Percentiles rank a stretch among this genome's conserved stretches.
Conservation (phyloP, 1,284 basidiomycete genomes). For the Heimioporus retisporus region DNA sequence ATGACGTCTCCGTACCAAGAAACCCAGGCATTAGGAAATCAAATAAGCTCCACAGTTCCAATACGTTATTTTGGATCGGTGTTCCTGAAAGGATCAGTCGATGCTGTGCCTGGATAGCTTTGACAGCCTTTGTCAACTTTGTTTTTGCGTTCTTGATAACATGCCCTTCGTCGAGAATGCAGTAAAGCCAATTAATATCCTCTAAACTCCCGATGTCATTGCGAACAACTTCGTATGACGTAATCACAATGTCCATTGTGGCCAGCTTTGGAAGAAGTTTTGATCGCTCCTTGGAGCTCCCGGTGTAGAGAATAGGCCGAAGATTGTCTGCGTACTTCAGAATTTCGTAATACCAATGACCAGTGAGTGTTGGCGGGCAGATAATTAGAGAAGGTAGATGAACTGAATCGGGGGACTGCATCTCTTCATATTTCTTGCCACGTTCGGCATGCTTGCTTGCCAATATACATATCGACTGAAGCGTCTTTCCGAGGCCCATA, state of each 20-base stretch:
- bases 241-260: constrained; percentile 91
- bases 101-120: constrained; percentile 92
- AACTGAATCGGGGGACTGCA: constrained; percentile 80
- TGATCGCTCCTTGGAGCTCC: constrained; percentile 89
- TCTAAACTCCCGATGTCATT: constrained; percentile 91
- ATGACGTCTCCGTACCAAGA: constrained; percentile 93
- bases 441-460: constrained; percentile 96
- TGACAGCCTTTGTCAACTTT: constrained; percentile 97
- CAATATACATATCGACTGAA: constrained; percentile 98
- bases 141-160: constrained; percentile 99
- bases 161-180: constrained; percentile 98
- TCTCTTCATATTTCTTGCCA: constrained; percentile 73
- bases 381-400: constrained; percentile 96
- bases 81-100: constrained; percentile 97
- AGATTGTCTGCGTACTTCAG: constrained; percentile 93
- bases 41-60: constrained; percentile 99
- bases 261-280: constrained; percentile 74
- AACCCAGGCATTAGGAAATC: constrained; percentile 99
- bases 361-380: constrained; percentile 97
- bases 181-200: constrained; percentile 92
- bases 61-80: constrained; percentile 99
- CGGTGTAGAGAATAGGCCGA: constrained; percentile 90
- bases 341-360: constrained; percentile 99
- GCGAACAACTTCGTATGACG: constrained; percentile 97
- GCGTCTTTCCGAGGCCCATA: constrained; percentile 99